phyloP scores from a whole-genome alignment of 345 rosid genomes.

The Eucalyptus caleyi region DNA sequence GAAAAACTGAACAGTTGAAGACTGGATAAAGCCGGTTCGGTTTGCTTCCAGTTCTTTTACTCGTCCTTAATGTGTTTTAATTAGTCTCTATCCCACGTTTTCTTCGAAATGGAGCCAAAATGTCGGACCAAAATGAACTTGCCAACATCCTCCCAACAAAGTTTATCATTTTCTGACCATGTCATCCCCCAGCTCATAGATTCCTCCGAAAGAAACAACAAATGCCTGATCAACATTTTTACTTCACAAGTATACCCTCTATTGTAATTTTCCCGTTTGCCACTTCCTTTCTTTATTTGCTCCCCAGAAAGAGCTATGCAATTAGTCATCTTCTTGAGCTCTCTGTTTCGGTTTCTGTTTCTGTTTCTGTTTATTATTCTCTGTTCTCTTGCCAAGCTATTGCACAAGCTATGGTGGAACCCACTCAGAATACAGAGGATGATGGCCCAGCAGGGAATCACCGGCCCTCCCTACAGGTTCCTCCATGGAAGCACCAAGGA shows the following conservation, averaged over 20 bases:
- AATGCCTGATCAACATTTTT: background rate
- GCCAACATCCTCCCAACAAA: background rate
- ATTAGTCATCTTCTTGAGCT: background rate
- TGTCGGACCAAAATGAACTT: background rate
- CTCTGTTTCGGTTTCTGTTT: background rate
- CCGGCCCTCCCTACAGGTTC: background rate
- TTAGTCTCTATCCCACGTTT: background rate
- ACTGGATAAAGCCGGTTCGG: background rate
- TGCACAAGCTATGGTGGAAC: conserved; percentile 1
- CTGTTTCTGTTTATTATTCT: background rate
- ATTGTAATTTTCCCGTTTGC: background rate
- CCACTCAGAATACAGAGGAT: background rate
- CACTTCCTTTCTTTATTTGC: background rate
- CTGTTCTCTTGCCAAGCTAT: background rate
- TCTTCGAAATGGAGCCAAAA: background rate
- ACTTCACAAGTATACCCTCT: background rate
- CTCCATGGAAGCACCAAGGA: conserved; percentile 1
- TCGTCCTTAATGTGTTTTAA: background rate
- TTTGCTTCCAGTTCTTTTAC: background rate
- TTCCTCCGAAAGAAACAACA: background rate
- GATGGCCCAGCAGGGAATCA: conserved; percentile 1
- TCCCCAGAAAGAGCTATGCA: background rate
- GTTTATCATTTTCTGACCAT: background rate
- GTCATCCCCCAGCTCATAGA: background rate
- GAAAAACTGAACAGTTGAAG: background rate